Percentiles rank a stretch among this genome's conserved stretches.
Conservation (phyloP, 2,329 filamentous ascomycete species). For the Emergomyces pasteurianus region DNA sequence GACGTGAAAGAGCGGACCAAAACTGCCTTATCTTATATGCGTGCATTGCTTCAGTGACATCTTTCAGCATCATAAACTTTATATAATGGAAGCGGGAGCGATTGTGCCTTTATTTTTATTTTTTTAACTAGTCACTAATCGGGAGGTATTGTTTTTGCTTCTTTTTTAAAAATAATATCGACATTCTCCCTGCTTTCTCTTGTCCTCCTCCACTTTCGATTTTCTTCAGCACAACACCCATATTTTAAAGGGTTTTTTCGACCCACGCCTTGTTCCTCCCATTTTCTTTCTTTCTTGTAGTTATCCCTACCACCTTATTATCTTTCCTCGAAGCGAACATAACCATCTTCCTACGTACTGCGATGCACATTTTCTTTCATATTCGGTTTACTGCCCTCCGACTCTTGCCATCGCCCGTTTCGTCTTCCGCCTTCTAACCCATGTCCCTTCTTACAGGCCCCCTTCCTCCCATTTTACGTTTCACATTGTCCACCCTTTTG, state of each 20-base stretch:
- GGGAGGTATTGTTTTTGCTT: neutral
- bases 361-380: neutral
- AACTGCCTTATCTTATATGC: conserved; percentile 61
- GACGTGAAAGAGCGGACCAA: conserved; percentile 79
- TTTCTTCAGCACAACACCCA: neutral
- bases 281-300: neutral
- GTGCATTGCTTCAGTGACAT: neutral
- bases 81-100: neutral
- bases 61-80: no score
- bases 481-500: neutral
- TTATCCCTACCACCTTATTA: neutral
- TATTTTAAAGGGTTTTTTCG: neutral
- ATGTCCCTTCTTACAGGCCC: no score
- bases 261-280: neutral
- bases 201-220: neutral
- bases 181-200: neutral
- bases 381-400: neutral
- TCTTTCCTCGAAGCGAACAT: neutral
- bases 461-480: neutral
- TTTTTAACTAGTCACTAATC: neutral
- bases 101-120: neutral
- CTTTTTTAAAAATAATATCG: neutral
- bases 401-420: neutral
- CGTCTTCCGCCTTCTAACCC: no score
- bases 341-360: neutral